phyloP scores from a whole-genome alignment of 2,329 filamentous ascomycete genomes.

The Tolypocladium sp. region DNA sequence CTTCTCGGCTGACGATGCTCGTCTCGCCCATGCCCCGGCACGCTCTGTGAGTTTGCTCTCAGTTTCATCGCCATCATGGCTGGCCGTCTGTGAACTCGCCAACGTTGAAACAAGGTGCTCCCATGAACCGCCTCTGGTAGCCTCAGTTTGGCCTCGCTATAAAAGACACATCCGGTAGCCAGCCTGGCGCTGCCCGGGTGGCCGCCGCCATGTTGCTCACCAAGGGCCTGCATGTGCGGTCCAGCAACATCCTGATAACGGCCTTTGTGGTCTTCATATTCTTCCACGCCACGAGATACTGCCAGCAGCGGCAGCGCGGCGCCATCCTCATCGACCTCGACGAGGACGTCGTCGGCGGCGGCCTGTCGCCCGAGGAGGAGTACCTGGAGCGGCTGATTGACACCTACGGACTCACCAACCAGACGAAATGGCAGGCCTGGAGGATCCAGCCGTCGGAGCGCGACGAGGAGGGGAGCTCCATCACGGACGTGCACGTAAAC shows the following conservation, averaged over 20 bases:
- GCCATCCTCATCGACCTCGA: conserved; percentile 5
- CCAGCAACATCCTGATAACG: conserved; percentile 12
- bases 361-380: conserved; percentile 19
- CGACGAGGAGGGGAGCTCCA: conserved; percentile 13
- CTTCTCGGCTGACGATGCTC: not conserved
- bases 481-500: conserved; percentile 19
- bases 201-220: conserved; percentile 15
- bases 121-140: not conserved
- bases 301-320: conserved; percentile 4
- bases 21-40: not conserved
- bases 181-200: conserved; percentile 2
- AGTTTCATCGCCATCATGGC: not conserved
- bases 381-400: conserved; percentile 19
- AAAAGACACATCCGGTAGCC: not conserved
- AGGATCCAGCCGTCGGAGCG: conserved; percentile 19
- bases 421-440: conserved; percentile 24
- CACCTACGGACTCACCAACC: conserved; percentile 17
- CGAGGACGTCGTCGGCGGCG: conserved; percentile 2
- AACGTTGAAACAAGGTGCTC: not conserved
- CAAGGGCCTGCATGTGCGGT: conserved; percentile 14
- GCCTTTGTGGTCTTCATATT: conserved; percentile 16
- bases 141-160: not conserved
- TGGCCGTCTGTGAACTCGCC: not conserved
- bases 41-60: not conserved
- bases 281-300: conserved; percentile 9